Evolutionary conservation across 805 yeast genomes (phyloP).

Genomic region (Vanderwaltozyma polyspora): DNA sequence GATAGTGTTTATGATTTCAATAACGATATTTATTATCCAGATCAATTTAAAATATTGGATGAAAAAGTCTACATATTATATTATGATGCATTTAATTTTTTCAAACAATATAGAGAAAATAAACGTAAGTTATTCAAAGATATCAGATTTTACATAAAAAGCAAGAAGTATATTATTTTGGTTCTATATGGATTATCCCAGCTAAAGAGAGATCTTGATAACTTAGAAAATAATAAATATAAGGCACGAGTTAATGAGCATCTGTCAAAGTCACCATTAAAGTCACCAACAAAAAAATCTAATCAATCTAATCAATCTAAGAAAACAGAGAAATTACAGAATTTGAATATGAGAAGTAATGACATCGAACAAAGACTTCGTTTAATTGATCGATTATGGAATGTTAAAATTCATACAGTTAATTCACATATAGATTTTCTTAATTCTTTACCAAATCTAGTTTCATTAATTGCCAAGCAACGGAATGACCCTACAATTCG

Average conservation of each 20-base stretch:
- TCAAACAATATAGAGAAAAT: conserved; percentile 25
- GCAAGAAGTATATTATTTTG: conserved; percentile 29
- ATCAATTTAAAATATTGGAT: conserved; percentile 28
- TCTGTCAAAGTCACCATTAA: conserved; percentile 5
- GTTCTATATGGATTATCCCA: conserved; percentile 41
- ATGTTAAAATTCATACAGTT: conserved; percentile 36
- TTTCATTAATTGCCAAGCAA: conserved; percentile 43
- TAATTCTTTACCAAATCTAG: conserved; percentile 47
- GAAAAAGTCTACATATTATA: conserved; percentile 38
- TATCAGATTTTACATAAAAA: conserved; percentile 15
- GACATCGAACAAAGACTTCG: conserved; percentile 34
- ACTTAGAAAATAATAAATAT: conserved; percentile 36
- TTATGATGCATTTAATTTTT: conserved; percentile 37
- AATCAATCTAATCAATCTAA: conserved; percentile 2
- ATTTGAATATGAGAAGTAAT: conserved; percentile 9
- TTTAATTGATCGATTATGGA: conserved; percentile 36
- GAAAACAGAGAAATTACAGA: conserved; percentile 9
- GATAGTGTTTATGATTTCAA: conserved; percentile 37
- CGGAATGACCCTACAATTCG: conserved; percentile 47
- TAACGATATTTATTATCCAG: conserved; percentile 46
- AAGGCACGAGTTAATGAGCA: conserved; percentile 28
- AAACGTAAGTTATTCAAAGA: conserved; percentile 17
- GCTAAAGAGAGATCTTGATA: conserved; percentile 33
- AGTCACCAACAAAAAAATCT: too few species aligned
- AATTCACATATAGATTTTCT: conserved; percentile 33